phyloP scores from a whole-genome alignment of 1,284 basidiomycete species.

The Anthracocystis panici-leucophaei region DNA sequence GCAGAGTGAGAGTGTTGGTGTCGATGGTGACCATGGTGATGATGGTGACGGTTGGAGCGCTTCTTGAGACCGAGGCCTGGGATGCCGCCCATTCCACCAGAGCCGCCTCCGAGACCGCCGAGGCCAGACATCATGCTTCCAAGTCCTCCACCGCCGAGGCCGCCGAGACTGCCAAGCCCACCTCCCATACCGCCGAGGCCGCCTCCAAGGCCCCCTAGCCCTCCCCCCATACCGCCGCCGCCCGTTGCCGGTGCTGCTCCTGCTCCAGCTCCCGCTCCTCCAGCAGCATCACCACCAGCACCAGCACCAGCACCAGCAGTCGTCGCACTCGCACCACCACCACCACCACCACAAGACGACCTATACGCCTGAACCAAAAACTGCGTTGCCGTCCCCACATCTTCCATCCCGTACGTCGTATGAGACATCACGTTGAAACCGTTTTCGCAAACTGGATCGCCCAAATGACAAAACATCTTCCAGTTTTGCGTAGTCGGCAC shows the following conservation, averaged over 20 bases:
- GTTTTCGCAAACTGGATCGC: slow-evolving; percentile 38
- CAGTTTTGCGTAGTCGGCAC: slow-evolving; percentile 19
- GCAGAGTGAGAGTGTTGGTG: not conserved
- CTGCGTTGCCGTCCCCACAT: slow-evolving; percentile 13
- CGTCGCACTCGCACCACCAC: slow-evolving; percentile 5
- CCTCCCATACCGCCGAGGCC: not conserved
- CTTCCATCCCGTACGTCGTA: slow-evolving; percentile 16
- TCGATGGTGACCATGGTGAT: not conserved
- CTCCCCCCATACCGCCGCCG: slow-evolving; percentile 1
- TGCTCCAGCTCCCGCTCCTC: not conserved
- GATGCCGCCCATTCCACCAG: slow-evolving; percentile 1
- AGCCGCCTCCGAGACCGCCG: not conserved
- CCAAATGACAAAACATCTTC: slow-evolving; percentile 27
- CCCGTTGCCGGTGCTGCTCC: not conserved
- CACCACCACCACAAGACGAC: slow-evolving; percentile 9
- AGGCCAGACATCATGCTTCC: slow-evolving; percentile 1
- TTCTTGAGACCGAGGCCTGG: slow-evolving; percentile 8
- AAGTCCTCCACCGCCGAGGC: not conserved
- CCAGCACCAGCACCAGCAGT: slow-evolving; percentile 4
- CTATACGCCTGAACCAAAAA: slow-evolving; percentile 33
- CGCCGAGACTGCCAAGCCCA: not conserved
- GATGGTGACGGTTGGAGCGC: not conserved
- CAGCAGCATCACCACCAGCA: not conserved
- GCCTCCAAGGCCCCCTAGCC: slow-evolving; percentile 8
- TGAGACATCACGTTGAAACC: slow-evolving; percentile 41